Evolutionary conservation across 345 rosid genomes (phyloP), one percentile per base, ranked within the genome.

Genomic region (Nasturtium officinale): DNA sequence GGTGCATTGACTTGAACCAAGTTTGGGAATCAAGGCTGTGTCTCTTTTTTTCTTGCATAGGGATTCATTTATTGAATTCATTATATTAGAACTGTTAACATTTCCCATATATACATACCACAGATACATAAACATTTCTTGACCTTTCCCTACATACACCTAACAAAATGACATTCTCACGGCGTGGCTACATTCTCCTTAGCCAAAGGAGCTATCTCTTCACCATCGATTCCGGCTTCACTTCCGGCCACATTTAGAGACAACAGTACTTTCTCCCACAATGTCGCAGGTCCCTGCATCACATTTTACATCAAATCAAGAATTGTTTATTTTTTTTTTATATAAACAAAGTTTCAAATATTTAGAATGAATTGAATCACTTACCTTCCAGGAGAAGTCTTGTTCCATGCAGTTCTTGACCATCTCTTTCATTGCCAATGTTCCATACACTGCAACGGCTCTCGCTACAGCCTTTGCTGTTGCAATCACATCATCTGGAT

Each of bases 331-430:
- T n/a, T n/a, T n/a, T n/a, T n/a, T n/a, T n/a, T n/a, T 40, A 57
- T 46, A 17, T 2, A 17, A 35, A 7, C 20, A 30, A 64, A 48
- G 60, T 26, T 37, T 8, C 35, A 23, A 32, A 32, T 6, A 5
- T 51, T 55, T 9, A 17, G 9, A 69, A 51, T 43, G 21, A 3
- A 15, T 17, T 15, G 21, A 23, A 59, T 40, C 61, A 81, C 91
- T 79, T 18, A 90, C 98, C 97, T 91, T 91, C 99, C 97, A 95
- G 35, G 99, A 95, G 61, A 89, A 81, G 68, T 95, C 97, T 78
- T 84, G 89, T 45, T 88, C 86, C 99, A 95, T 95, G 76, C 99
- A 85, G 70, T 87, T 95, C 79, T 72, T 81, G 58, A 89, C 85
- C 87, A 95, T 91, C 81, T 95, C 96, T 71, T 72, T 76, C 61